Base-by-base conservation (phyloP, 352 stramenopile species). In the Aphanomyces cochlioides region DNA sequence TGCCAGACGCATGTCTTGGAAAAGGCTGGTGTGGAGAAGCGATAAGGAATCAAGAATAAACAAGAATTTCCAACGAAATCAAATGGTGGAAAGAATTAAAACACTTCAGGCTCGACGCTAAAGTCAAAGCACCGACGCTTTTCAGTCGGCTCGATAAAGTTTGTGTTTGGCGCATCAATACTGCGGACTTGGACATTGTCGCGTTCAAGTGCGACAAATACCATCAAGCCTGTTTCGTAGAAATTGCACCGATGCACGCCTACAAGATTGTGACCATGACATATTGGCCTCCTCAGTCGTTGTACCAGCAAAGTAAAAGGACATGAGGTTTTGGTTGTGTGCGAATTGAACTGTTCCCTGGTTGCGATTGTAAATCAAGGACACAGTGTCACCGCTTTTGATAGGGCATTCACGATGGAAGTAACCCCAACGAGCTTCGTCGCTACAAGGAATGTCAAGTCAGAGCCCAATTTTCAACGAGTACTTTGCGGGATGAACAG, bases 181-280 rank as follows among this genome's bases (percentile, higher is more conserved):
- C 63, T 69, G 39, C 63, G 63, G 34, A 69, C 63, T 69, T 69
- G 63, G 43, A 69, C 43, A 21, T 69, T 69, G 21, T 47, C 38
- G 8, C 50, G 63, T 21, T 69, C 63, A n/a, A 69, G 50, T n/a
- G 63, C 59, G 38, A 69, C 63, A 60, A 69, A 69, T n/a, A 69
- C 63, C 7, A 59, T 60, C 36, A 69, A 41, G 4, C 63, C 63
- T n/a, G 63, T 41, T 39, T 69, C 63, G 63, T 69, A 69, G 50
- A 69, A 69, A 41, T 69, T 69, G 36, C 45, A 40, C 28, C 63
- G 45, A 17, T 69, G 28, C 12, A 69, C 63, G 34, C 63, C 63
- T 69, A 38, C 21, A 28, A 21, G 37, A 8, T 47, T 45, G 4
- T 47, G 2, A 3, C 5, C 17, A 50, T 66, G 4, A 66, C 10